Evolutionary conservation across 78 protist genomes (phyloP), one percentile per base, ranked within the genome.

Genomic region (Cavenderia fasciculata): DNA sequence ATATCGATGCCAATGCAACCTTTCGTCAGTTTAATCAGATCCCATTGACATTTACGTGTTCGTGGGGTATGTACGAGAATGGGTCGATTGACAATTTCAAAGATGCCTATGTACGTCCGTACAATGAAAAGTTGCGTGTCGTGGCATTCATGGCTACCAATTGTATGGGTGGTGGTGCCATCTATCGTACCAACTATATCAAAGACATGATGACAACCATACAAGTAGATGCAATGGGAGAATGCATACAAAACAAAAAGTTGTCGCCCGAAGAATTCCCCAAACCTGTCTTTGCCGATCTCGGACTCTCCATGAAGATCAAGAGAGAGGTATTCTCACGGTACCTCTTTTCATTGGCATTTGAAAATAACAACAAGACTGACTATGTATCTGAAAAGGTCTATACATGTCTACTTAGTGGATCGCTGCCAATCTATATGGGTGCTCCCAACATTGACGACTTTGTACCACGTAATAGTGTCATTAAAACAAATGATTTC

Each of bases 391-490:
- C 82, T 2, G 82, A 73, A 47, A 8, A 19, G 31, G 33, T 16
- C 29, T 5, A 27, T 34, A 18, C 10, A 56, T 25, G 5, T 56
- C n/a, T 46, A 38, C 3, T 74, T 0, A 82, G 90, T 69, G 90
- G 90, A 56, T 56, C 65, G 38, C 18, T 82, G 29, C 90, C 90
- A 56, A 82, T 82, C 23, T 82, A 82, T 57, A 82, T 82, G 90
- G 90, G 90, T 21, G 31, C 90, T 23, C 65, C 56, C 10, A 82
- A 82, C 44, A 82, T 82, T 19, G 90, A 82, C 68, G 90, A 82
- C 41, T 82, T 65, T 74, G 78, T 82, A 57, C 90, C 90, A 27
- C 34, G 44, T 8, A 18, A 56, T 1, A 68, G 78, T 56, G 33
- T 82, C 10, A 82, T 82, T 16, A 82, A 86, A 31, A 86, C 92